Evolutionary conservation across 495 filamentous ascomycete genomes (phyloP), one percentile per base, ranked within the genome.

Genomic region (Xylaria bambusicola): DNA sequence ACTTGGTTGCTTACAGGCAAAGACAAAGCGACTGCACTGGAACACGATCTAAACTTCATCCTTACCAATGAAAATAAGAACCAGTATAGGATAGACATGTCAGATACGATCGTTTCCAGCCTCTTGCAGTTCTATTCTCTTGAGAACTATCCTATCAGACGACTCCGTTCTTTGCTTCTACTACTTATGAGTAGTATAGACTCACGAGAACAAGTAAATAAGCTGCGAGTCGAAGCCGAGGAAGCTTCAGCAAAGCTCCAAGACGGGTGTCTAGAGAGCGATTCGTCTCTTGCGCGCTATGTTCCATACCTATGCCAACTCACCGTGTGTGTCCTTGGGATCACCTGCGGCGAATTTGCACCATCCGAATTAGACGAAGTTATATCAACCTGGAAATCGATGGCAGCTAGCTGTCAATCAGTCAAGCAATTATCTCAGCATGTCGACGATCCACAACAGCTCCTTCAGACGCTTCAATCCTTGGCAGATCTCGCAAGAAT

Each of bases 401-500:
- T 88, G 18, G 27, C 84, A 20, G 73, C 77, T 20, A 56, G 69
- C 45, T 83, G 81, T 48, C 53, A 71, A 18, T 77, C 81, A 44
- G 78, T 72, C 67, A 63, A 75, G 9, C 74, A 82, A 1, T 65
- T 95, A 17, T 56, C 78, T n/a, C 66, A 69, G 10, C 71, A 72
- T n/a, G 68, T 96, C 35, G 85, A 90, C 52, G 84, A 92, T 61
- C 66, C 82, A 5, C 73, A 80, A 5, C 78, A 80, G 20, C 83
- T 86, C 52, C 58, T 89, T 10, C 64, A 77, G 35, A 86, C 91
- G 55, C 76, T 96, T 10, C 81, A 85, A 57, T 80, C 84, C 2
- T 66, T 92, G n/a, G 81, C 84, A 18, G 88, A 96, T 54, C 95
- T 89, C 63, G 79, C 91, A 1, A 86, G 87, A 33, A 87, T 93